A percentile compares a stretch with the other conserved stretches of the same genome.
phyloP scores from a whole-genome alignment of 164 flowering plant genomes.

The Stephania cephalantha region DNA sequence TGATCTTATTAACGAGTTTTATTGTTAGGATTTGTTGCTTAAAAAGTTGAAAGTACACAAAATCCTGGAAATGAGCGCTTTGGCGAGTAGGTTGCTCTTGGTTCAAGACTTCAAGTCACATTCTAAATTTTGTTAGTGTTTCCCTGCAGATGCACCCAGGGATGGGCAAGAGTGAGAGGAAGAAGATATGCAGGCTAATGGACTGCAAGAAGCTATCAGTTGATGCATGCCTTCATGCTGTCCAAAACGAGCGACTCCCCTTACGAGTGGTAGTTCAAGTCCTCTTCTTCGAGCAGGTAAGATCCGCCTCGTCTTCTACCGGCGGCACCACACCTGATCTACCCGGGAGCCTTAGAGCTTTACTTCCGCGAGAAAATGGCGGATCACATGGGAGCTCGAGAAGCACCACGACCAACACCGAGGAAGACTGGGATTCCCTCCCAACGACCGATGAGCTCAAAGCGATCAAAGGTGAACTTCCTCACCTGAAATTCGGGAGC shows the following conservation, averaged over 20 bases:
- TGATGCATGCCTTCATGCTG: slow-evolving; percentile 92
- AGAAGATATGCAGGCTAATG: slow-evolving; percentile 79
- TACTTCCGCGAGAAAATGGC: slow-evolving; percentile 28
- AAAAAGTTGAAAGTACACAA: no score
- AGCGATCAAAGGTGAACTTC: slow-evolving; percentile 50
- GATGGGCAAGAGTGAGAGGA: slow-evolving; percentile 76
- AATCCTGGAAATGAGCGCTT: background rate
- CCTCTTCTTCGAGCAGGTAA: slow-evolving; percentile 90
- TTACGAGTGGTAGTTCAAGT: slow-evolving; percentile 84
- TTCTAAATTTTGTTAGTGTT: background rate
- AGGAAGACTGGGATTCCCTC: slow-evolving; percentile 64
- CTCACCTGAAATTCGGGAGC: slow-evolving; percentile 40
- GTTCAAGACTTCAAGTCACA: background rate
- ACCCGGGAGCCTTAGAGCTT: slow-evolving; percentile 39
- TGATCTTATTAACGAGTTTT: no score
- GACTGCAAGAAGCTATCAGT: slow-evolving; percentile 90
- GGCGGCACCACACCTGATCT: slow-evolving; percentile 55
- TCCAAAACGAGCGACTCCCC: slow-evolving; percentile 92
- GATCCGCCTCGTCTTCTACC: slow-evolving; percentile 43
- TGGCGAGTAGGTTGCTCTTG: background rate
- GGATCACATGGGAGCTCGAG: slow-evolving; percentile 55
- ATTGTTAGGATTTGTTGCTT: no score
- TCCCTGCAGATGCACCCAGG: slow-evolving; percentile 71
- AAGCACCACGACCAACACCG: slow-evolving; percentile 50
- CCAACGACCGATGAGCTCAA: slow-evolving; percentile 56